phyloP scores from a whole-genome alignment of 805 yeast species.

The Cyberlindnera galapagoensis region DNA sequence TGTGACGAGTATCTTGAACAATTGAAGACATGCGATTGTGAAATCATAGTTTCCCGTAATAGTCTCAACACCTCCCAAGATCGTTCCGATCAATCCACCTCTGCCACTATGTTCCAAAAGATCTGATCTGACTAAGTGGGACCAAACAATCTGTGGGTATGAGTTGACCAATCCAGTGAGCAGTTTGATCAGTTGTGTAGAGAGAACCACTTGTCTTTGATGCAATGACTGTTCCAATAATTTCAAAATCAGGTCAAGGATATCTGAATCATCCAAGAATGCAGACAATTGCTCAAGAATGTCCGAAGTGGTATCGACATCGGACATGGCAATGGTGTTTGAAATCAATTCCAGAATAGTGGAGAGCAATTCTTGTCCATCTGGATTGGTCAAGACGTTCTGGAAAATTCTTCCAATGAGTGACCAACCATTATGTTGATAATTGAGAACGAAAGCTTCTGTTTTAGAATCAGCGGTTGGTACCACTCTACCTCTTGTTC shows the following conservation, averaged over 20 bases:
- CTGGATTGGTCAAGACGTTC: conserved; percentile 34
- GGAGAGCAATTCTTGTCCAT: conserved; percentile 35
- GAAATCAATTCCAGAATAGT: conserved; percentile 48
- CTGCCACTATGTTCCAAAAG: conserved; percentile 55
- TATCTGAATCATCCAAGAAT: conserved; percentile 50
- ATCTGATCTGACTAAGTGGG: conserved; percentile 61
- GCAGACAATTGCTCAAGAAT: conserved; percentile 29
- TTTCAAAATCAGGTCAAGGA: conserved; percentile 54
- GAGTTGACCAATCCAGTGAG: conserved; percentile 41
- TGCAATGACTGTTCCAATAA: conserved; percentile 65
- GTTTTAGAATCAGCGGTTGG: conserved; percentile 38
- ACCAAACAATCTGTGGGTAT: conserved; percentile 70
- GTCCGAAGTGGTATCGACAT: conserved; percentile 34
- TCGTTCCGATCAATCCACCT: conserved; percentile 55
- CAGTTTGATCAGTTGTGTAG: conserved; percentile 42
- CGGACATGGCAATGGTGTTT: conserved; percentile 35
- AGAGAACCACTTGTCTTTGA: conserved; percentile 40
- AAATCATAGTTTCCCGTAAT: conserved; percentile 61
- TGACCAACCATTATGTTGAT: conserved; percentile 83
- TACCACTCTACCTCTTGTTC: conserved; percentile 67
- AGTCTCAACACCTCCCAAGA: conserved; percentile 69
- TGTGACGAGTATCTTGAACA: conserved; percentile 46
- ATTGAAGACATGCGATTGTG: conserved; percentile 51
- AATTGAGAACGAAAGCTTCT: conserved; percentile 55
- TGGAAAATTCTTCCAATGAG: conserved; percentile 72